Evolutionary conservation across 2,329 filamentous ascomycete genomes (phyloP).

Genomic region (Cryphonectria naterciae): DNA sequence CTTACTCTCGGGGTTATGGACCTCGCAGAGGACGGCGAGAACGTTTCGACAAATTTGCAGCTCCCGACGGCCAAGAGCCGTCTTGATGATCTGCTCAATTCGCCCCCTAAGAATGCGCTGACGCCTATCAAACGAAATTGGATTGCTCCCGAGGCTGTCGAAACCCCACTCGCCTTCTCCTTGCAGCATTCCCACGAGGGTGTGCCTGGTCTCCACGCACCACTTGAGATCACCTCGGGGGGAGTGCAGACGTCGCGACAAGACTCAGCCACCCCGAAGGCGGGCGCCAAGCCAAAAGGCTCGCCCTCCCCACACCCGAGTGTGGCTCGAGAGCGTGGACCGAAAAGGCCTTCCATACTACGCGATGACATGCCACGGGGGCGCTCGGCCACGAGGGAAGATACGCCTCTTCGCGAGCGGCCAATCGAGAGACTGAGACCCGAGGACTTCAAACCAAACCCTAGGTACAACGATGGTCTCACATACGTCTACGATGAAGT

Average conservation of each 20-base stretch:
- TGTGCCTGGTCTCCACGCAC: conserved; percentile 2
- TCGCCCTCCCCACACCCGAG: background rate
- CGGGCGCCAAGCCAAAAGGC: conserved; percentile 3
- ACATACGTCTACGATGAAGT: conserved; percentile 77
- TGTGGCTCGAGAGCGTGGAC: conserved; percentile 3
- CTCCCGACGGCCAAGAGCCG: conserved; percentile 17
- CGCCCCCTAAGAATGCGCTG: conserved; percentile 9
- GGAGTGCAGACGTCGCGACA: background rate
- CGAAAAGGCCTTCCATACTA: conserved; percentile 26
- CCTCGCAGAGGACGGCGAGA: conserved; percentile 26
- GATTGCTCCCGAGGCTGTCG: background rate
- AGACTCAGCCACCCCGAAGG: background rate
- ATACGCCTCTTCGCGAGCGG: conserved; percentile 55
- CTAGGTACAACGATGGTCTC: conserved; percentile 69
- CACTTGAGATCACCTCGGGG: conserved; percentile 9
- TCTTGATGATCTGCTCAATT: conserved; percentile 23
- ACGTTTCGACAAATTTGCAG: background rate
- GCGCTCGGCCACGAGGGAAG: conserved; percentile 15
- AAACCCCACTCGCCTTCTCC: conserved; percentile 5
- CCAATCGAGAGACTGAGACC: conserved; percentile 61
- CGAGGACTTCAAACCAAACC: conserved; percentile 83
- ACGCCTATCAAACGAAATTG: conserved; percentile 12
- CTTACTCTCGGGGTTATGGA: conserved; percentile 22
- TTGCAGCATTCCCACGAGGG: background rate
- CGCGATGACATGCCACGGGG: conserved; percentile 27